These are phyloP conservation scores for Urochloa ruziziensis DNA, from an alignment of 176 grass and related monocot genomes.

Conservation along the genomic window DNA sequence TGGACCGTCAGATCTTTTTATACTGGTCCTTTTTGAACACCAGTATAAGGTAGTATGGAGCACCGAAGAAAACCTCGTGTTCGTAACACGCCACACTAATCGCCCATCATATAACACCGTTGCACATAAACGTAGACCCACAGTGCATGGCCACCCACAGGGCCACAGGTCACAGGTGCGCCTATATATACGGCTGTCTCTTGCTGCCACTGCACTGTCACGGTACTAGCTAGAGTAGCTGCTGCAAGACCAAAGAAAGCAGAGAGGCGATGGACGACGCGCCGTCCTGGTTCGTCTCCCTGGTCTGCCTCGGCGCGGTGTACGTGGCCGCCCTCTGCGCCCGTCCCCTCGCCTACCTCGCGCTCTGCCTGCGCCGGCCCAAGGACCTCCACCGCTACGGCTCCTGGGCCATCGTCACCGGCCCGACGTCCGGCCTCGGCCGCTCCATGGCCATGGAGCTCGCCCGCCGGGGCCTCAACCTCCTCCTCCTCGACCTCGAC, in stretches of 20 bases:
- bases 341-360: not conserved
- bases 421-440: slow-evolving; percentile 59
- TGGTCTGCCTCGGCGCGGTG: slow-evolving; percentile 12
- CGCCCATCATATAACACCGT: no score
- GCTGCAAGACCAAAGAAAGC: not conserved
- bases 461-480: slow-evolving; percentile 41
- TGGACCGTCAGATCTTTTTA: no score
- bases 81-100: no score
- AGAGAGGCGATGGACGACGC: not conserved
- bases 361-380: not conserved
- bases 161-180: no score
- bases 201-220: no score
- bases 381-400: slow-evolving; percentile 42
- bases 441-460: slow-evolving; percentile 43
- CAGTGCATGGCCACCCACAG: no score
- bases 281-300: not conserved
- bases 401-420: slow-evolving; percentile 52
- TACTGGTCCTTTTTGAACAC: no score
- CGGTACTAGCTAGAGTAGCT: not conserved
- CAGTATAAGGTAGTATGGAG: no score
- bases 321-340: not conserved
- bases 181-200: no score
- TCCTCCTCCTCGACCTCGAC: slow-evolving; percentile 57
- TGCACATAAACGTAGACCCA: no score
- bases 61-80: no score